These are phyloP conservation scores for Pulveroboletus sp. DNA, from an alignment of 768 basidiomycete genomes.

Conservation along the genomic window DNA sequence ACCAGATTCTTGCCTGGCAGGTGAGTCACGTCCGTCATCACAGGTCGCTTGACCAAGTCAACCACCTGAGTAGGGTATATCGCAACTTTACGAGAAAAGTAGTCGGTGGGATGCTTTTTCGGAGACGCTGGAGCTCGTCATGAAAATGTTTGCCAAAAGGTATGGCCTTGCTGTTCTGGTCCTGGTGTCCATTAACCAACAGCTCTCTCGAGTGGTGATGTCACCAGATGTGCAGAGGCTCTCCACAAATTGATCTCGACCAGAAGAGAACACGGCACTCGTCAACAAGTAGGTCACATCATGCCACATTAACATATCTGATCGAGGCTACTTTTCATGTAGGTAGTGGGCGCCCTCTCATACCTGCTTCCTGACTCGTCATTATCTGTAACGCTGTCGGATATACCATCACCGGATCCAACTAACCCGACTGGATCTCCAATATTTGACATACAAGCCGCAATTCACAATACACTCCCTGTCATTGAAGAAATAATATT, in stretches of 20 bases:
- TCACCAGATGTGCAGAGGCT: slow-evolving; percentile 71
- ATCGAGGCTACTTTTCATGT: slow-evolving; percentile 1
- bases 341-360: slow-evolving; percentile 66
- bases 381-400: slow-evolving; percentile 54
- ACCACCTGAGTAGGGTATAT: slow-evolving; percentile 51
- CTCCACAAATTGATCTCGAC: slow-evolving; percentile 73
- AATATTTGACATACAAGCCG: slow-evolving; percentile 50
- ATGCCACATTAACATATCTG: neutral
- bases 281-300: slow-evolving; percentile 43
- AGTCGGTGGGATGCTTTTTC: slow-evolving; percentile 55
- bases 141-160: slow-evolving; percentile 55
- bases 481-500: slow-evolving; percentile 66
- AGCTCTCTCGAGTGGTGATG: slow-evolving; percentile 55
- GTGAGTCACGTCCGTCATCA: slow-evolving; percentile 34
- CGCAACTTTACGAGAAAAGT: slow-evolving; percentile 64
- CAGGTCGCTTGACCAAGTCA: slow-evolving; percentile 8
- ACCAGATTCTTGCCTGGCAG: slow-evolving; percentile 81
- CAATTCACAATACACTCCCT: slow-evolving; percentile 66
- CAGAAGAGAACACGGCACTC: slow-evolving; percentile 55
- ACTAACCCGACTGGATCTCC: slow-evolving; percentile 66
- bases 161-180: slow-evolving; percentile 30
- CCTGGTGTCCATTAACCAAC: neutral
- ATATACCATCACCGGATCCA: slow-evolving; percentile 69
- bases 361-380: slow-evolving; percentile 73
- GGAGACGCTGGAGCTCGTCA: slow-evolving; percentile 50